A percentile compares a stretch with the other conserved stretches of the same genome.
These are phyloP conservation scores for Exophiala bonariae DNA, from an alignment of 2,329 filamentous ascomycete species.

Conservation along the genomic window DNA sequence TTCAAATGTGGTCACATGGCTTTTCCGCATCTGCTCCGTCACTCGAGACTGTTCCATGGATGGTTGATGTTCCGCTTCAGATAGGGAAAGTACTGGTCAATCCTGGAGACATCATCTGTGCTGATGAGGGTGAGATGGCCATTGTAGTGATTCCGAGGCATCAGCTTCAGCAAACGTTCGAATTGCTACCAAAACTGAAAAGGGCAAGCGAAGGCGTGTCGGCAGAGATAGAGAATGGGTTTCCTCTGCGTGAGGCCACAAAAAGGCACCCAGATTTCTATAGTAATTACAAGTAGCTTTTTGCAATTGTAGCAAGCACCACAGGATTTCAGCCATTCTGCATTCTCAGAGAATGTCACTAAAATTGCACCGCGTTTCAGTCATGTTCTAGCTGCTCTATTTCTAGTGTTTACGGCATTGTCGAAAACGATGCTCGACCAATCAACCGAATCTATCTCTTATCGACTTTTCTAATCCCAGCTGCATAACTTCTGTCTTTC, in stretches of 20 bases:
- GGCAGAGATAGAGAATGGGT: not conserved
- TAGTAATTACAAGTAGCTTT: conserved; percentile 1
- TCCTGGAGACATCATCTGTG: conserved; percentile 6
- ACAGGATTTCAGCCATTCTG: no score
- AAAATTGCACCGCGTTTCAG: no score
- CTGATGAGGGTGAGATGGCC: conserved; percentile 2
- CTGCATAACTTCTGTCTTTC: no score
- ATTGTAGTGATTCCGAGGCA: conserved; percentile 4
- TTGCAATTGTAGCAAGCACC: no score
- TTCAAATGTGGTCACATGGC: conserved; percentile 5
- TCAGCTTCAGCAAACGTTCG: not conserved
- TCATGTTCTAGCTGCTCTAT: no score
- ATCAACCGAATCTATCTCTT: no score
- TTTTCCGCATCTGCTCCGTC: conserved; percentile 5
- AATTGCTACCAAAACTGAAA: not conserved
- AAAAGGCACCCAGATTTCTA: conserved; percentile 3
- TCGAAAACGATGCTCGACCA: no score
- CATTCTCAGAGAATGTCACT: no score
- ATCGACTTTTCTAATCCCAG: no score
- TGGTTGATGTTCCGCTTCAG: conserved; percentile 1
- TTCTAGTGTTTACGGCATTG: no score
- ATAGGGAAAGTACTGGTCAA: not conserved
- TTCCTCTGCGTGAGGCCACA: not conserved
- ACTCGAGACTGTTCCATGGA: conserved; percentile 2
- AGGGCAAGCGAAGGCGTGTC: not conserved